Evolutionary conservation across 805 yeast genomes (phyloP).

Genomic region (Yamadazyma laniorum): DNA sequence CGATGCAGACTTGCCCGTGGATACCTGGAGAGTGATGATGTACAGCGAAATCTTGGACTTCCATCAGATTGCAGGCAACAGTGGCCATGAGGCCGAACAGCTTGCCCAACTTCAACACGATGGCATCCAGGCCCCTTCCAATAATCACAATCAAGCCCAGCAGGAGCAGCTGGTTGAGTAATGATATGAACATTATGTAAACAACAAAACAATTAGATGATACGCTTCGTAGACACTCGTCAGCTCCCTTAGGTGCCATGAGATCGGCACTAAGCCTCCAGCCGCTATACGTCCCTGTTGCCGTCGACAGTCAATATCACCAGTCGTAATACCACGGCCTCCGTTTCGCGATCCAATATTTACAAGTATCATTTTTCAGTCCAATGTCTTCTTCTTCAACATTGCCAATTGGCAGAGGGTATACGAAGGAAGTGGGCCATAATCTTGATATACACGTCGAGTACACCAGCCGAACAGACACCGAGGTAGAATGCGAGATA

Average conservation of each 20-base stretch:
- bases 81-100: slow-evolving; percentile 18
- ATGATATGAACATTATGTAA: slow-evolving; percentile 1
- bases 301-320: too few species aligned
- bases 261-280: too few species aligned
- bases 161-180: slow-evolving; percentile 11
- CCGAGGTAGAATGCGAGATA: slow-evolving; percentile 20
- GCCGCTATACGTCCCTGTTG: too few species aligned
- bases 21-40: slow-evolving; percentile 99
- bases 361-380: neutral
- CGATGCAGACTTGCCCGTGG: slow-evolving; percentile 96
- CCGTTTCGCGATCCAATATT: slow-evolving; percentile 4
- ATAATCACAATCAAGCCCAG: slow-evolving; percentile 1
- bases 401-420: neutral
- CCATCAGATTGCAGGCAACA: slow-evolving; percentile 75
- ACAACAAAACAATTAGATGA: too few species aligned
- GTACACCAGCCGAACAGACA: slow-evolving; percentile 11
- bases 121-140: slow-evolving; percentile 26
- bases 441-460: slow-evolving; percentile 20
- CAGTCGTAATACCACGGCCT: too few species aligned
- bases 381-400: neutral
- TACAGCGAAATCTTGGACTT: slow-evolving; percentile 94
- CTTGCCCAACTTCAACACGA: slow-evolving; percentile 25
- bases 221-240: too few species aligned
- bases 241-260: too few species aligned
- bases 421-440: slow-evolving; percentile 22